Evolutionary conservation across 2,329 filamentous ascomycete genomes (phyloP), one percentile per base, ranked within the genome.

Genomic region (Triangularia verruculosa): DNA sequence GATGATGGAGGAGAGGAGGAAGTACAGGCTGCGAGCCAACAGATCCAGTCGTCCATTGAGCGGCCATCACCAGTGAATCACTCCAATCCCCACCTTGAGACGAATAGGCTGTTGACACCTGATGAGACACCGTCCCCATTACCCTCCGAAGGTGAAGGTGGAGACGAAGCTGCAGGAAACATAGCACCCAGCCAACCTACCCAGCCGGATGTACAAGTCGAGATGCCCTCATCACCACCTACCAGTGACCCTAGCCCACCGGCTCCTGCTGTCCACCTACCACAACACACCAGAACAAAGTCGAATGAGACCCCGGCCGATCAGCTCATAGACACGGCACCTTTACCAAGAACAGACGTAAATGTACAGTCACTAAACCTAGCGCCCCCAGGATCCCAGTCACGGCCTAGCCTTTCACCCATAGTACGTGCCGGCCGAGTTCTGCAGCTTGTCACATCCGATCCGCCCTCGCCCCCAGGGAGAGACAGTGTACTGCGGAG

Each of bases 341-440:
- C 68, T 22, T 57, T 67, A 13, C 57, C 66, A 27, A 28, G 54
- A 39, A 59, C 61, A 28, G 57, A 27, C 4, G 57, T 66, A 8
- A 61, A 68, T 15, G 64, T 66, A 9, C 66, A 61, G 8, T 25
- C 58, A 2, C 60, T 68, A 24, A 71, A 68, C 12, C 64, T 76
- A 28, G 61, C 70, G 17, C 61, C 69, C 13, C 69, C 71, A 12
- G 71, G 72, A 12, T 73, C 72, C 43, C 73, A 71, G 1, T 64
- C 69, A 13, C 79, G 82, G 8, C 80, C 82, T 25, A 77, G 76
- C 5, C 74, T 87, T 0, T 86, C 84, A 4, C 83, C 85, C 1
- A 86, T 86, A 34, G 81, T 87, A n/a, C 78, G 84, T 54, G 84
- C 80, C 25, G 84, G 84, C 2, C 78, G 82, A 56, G 83, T 80